A percentile compares a stretch with the other conserved stretches of the same genome.
phyloP scores from a whole-genome alignment of 352 stramenopile genomes.

The Phytophthora lateralis region DNA sequence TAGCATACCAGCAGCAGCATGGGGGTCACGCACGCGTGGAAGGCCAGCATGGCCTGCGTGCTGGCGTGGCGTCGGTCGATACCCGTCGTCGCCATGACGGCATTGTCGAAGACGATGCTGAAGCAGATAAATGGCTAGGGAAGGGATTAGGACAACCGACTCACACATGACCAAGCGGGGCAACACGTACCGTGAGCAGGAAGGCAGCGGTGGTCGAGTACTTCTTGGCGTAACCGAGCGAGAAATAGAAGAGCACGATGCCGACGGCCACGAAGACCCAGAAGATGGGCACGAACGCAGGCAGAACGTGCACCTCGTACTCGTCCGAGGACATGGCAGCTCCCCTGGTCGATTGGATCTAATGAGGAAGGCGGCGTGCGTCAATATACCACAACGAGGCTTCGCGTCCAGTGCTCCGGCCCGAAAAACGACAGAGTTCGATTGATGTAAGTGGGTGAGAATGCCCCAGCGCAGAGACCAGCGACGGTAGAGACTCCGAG shows the following conservation, averaged over 20 bases:
- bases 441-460: slow-evolving; percentile 6
- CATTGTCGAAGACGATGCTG: slow-evolving; percentile 81
- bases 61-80: slow-evolving; percentile 58
- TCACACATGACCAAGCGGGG: background rate
- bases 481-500: slow-evolving; percentile 24
- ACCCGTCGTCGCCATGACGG: slow-evolving; percentile 78
- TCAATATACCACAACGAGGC: slow-evolving; percentile 6
- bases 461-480: slow-evolving; percentile 1
- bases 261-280: slow-evolving; percentile 67
- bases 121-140: slow-evolving; percentile 80
- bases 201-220: slow-evolving; percentile 78
- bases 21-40: slow-evolving; percentile 84
- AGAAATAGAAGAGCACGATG: slow-evolving; percentile 76
- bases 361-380: slow-evolving; percentile 1
- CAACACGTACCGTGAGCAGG: slow-evolving; percentile 63
- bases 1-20: slow-evolving; percentile 90
- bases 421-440: background rate
- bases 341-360: background rate
- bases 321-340: slow-evolving; percentile 16
- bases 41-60: slow-evolving; percentile 78
- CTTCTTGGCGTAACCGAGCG: slow-evolving; percentile 75
- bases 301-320: slow-evolving; percentile 51
- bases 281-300: slow-evolving; percentile 65
- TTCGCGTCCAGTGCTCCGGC: slow-evolving; percentile 7
- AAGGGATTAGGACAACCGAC: slow-evolving; percentile 3